These are phyloP conservation scores for Ajuga chamaepitys DNA, from an alignment of 257 asterid species.

Conservation along the genomic window DNA sequence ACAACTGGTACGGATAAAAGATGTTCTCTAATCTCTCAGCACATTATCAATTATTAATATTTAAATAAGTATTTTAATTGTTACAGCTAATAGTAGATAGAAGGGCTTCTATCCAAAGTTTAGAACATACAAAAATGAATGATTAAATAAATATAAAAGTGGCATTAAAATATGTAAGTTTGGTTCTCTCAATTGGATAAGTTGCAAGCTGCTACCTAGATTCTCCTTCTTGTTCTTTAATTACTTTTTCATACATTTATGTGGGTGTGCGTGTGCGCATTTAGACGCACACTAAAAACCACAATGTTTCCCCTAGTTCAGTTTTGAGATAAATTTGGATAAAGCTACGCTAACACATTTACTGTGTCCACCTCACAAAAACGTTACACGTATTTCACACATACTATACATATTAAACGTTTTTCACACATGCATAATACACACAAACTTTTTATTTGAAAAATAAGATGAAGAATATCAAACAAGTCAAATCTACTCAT, in stretches of 20 bases:
- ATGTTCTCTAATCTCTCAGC: neutral
- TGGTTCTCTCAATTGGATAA: conserved; percentile 12
- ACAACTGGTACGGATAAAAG: neutral
- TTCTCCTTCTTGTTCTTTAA: neutral
- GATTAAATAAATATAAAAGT: neutral
- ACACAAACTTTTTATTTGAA: too few relatives aligned
- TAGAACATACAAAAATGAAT: neutral
- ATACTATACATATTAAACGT: too few relatives aligned
- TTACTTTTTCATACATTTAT: neutral
- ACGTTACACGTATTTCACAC: too few relatives aligned
- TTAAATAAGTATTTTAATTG: neutral
- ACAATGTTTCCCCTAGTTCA: too few relatives aligned
- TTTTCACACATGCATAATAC: too few relatives aligned
- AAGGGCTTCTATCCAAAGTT: neutral
- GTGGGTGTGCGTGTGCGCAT: too few relatives aligned
- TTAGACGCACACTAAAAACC: too few relatives aligned
- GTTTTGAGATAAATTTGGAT: too few relatives aligned
- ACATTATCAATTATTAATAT: neutral
- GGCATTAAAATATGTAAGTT: neutral
- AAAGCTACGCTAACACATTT: too few relatives aligned
- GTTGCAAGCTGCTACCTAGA: conserved; percentile 9
- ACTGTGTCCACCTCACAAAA: too few relatives aligned
- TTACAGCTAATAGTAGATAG: conserved; percentile 2
- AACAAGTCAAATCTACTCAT: too few relatives aligned
- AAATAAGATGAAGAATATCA: too few relatives aligned